Evolutionary conservation across 352 stramenopile species (phyloP).

Genomic region (Phytophthora sp.): DNA sequence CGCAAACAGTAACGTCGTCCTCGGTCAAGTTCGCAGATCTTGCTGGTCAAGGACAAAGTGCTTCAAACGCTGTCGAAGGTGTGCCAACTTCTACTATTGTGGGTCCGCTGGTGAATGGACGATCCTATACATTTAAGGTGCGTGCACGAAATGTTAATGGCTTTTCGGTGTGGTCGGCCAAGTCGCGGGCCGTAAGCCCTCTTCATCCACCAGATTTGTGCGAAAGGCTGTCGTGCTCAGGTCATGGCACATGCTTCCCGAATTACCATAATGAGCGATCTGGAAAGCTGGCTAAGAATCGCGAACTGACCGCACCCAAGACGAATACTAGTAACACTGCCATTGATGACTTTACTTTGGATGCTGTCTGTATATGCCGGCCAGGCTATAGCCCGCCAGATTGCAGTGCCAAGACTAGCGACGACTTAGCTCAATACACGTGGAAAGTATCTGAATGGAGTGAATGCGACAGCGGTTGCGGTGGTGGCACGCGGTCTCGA

Average conservation of each 20-base stretch:
- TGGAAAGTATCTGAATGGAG: conserved; percentile 70
- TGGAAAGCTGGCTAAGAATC: not conserved
- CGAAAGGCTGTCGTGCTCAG: conserved; percentile 60
- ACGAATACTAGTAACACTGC: conserved; percentile 16
- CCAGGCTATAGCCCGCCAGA: conserved; percentile 66
- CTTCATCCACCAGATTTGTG: conserved; percentile 79
- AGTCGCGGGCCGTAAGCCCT: conserved; percentile 71
- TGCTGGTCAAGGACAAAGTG: conserved; percentile 2
- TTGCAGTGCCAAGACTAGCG: conserved; percentile 57
- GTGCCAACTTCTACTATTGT: conserved; percentile 52
- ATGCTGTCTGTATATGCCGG: conserved; percentile 66
- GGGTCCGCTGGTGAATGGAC: conserved; percentile 56
- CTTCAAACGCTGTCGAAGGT: conserved; percentile 6
- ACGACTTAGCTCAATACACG: conserved; percentile 36
- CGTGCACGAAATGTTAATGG: conserved; percentile 68
- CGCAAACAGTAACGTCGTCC: conserved; percentile 39
- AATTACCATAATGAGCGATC: conserved; percentile 45
- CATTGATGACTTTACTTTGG: conserved; percentile 32
- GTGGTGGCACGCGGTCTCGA: conserved; percentile 57
- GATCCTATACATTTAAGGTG: conserved; percentile 77
- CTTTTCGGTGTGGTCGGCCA: conserved; percentile 73
- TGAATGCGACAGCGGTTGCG: conserved; percentile 66
- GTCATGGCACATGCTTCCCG: conserved; percentile 72
- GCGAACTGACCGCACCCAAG: not conserved
- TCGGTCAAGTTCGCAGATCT: conserved; percentile 22